Conservation (phyloP, 495 filamentous ascomycete genomes). For the Penicillium coprophilum region DNA sequence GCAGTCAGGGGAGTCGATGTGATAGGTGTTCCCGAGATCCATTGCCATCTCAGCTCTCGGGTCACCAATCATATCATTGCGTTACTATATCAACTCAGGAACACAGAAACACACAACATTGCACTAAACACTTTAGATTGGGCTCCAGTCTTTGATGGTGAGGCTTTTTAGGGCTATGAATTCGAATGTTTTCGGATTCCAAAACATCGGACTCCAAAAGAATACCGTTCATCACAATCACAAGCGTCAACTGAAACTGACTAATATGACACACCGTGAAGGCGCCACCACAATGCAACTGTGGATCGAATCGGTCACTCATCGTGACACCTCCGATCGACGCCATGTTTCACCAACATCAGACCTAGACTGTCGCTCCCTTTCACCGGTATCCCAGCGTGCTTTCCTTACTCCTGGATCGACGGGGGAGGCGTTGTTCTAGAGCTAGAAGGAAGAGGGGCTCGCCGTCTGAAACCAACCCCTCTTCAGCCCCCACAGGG, state of each 20-base stretch:
- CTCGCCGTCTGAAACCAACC: constrained; percentile 2
- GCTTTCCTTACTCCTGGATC: constrained; percentile 9
- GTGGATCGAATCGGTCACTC: constrained; percentile 5
- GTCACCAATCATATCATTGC: constrained; percentile 2
- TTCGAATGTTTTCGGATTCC: neutral
- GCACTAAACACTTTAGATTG: neutral
- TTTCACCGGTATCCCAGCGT: neutral
- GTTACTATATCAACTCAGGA: neutral
- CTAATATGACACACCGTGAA: constrained; percentile 5
- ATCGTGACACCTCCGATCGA: constrained; percentile 2
- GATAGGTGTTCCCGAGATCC: constrained; percentile 2
- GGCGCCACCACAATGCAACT: neutral
- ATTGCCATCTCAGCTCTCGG: neutral
- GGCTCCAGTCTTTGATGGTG: neutral
- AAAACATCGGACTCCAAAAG: neutral
- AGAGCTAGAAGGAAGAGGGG: constrained; percentile 9
- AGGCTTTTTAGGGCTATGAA: neutral
- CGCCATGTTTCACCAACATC: constrained; percentile 9
- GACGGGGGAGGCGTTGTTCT: constrained; percentile 1
- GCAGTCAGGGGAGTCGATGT: neutral
- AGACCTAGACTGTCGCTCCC: constrained; percentile 1
- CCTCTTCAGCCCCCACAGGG: constrained; percentile 7
- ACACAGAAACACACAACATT: constrained; percentile 4
- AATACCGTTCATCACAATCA: neutral
- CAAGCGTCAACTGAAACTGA: neutral